phyloP scores from a whole-genome alignment of 1,284 basidiomycete genomes.

The Trichosporon faecale region DNA sequence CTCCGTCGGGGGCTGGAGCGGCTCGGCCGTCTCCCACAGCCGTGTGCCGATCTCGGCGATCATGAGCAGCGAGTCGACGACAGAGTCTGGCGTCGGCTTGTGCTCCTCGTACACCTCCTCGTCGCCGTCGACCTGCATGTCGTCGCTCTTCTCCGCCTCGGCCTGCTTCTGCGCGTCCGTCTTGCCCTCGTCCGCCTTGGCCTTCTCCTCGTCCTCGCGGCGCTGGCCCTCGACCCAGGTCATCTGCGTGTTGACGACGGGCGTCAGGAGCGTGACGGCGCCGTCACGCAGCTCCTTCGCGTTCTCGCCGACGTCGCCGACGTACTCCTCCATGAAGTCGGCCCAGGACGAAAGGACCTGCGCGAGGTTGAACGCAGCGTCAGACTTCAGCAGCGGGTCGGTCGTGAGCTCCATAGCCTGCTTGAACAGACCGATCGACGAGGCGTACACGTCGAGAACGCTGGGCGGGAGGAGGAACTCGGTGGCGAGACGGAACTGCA shows the following conservation, averaged over 20 bases:
- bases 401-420: conserved; percentile 34
- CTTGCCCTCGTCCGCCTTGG: conserved; percentile 19
- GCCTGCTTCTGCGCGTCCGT: conserved; percentile 14
- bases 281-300: conserved; percentile 33
- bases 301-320: conserved; percentile 23
- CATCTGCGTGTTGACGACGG: conserved; percentile 43
- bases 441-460: conserved; percentile 24
- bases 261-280: conserved; percentile 34
- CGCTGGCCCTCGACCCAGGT: conserved; percentile 24
- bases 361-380: conserved; percentile 50
- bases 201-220: conserved; percentile 16
- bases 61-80: conserved; percentile 42
- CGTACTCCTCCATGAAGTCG: conserved; percentile 47
- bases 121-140: conserved; percentile 40
- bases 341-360: conserved; percentile 37
- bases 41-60: conserved; percentile 39
- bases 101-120: conserved; percentile 47
- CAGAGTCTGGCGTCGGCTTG: conserved; percentile 42
- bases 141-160: conserved; percentile 17
- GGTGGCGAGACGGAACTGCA: conserved; percentile 44
- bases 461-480: conserved; percentile 47
- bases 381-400: conserved; percentile 36
- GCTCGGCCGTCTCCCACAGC: conserved; percentile 38
- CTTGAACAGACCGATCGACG: conserved; percentile 40
- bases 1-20: conserved; percentile 34